Evolutionary conservation across 768 basidiomycete species (phyloP).

Genomic region (Crucibulum laeve): DNA sequence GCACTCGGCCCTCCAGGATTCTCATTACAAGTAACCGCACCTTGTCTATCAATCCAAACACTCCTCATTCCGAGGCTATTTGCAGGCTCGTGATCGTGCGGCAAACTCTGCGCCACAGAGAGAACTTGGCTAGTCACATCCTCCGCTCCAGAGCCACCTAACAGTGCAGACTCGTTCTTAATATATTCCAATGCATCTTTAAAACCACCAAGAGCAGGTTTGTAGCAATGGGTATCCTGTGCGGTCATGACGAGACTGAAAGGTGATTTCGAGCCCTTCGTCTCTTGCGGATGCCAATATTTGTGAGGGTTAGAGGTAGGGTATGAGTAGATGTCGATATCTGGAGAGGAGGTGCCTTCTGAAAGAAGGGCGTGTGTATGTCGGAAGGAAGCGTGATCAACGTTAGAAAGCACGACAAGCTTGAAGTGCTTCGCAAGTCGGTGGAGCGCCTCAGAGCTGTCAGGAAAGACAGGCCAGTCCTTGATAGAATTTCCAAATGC

Average conservation of each 20-base stretch:
- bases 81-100: slow-evolving; percentile 65
- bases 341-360: slow-evolving; percentile 23
- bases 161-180: slow-evolving; percentile 31
- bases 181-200: slow-evolving; percentile 41
- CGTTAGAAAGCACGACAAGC: slow-evolving; percentile 72
- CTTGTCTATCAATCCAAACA: slow-evolving; percentile 64
- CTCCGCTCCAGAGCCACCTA: slow-evolving; percentile 21
- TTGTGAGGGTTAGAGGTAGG: slow-evolving; percentile 26
- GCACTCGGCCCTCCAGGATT: slow-evolving; percentile 20
- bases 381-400: slow-evolving; percentile 61
- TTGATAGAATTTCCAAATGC: slow-evolving; percentile 57
- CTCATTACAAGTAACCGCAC: slow-evolving; percentile 39
- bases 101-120: slow-evolving; percentile 63
- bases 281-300: slow-evolving; percentile 41
- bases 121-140: slow-evolving; percentile 45
- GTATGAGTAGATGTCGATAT: slow-evolving; percentile 22
- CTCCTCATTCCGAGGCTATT: slow-evolving; percentile 48
- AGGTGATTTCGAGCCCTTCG: slow-evolving; percentile 41
- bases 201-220: slow-evolving; percentile 58
- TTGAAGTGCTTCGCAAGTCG: slow-evolving; percentile 59
- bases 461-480: slow-evolving; percentile 64
- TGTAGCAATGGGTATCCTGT: slow-evolving; percentile 70
- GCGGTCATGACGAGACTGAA: slow-evolving; percentile 70
- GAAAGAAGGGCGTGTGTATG: slow-evolving; percentile 55
- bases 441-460: slow-evolving; percentile 57